Percentiles rank a stretch among this genome's conserved stretches.
Evolutionary conservation across 192 early-diverging fungal genomes (phyloP).

Genomic region (Backusella liffmaniae): DNA sequence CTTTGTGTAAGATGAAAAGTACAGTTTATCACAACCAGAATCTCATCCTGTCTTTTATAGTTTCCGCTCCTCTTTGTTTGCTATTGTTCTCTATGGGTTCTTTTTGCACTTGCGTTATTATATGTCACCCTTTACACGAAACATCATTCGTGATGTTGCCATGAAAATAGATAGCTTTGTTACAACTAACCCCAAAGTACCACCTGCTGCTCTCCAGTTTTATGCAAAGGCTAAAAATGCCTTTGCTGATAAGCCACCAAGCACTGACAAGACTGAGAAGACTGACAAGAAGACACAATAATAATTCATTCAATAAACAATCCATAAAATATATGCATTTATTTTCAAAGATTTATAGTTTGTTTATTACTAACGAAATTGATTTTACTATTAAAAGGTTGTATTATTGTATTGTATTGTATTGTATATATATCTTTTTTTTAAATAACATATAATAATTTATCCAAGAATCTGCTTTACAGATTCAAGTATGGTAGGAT

Average conservation of each 20-base stretch:
- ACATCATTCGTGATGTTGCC: not conserved
- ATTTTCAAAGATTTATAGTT: too few species aligned
- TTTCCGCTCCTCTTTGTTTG: conserved; percentile 25
- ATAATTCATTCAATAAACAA: too few species aligned
- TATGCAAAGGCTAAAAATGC: conserved; percentile 13
- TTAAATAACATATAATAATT: not conserved
- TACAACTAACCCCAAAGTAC: conserved; percentile 23
- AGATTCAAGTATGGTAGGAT: conserved; percentile 41
- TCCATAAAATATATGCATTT: too few species aligned
- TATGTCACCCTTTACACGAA: conserved; percentile 18
- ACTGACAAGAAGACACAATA: not conserved
- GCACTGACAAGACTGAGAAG: not conserved
- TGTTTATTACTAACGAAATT: too few species aligned
- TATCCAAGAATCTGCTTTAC: conserved; percentile 21
- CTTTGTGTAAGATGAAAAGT: conserved; percentile 43
- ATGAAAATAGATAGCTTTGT: conserved; percentile 8
- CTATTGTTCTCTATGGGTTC: conserved; percentile 59
- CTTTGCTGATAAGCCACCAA: not conserved
- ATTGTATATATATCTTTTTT: too few species aligned
- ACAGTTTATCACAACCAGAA: not conserved
- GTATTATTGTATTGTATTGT: too few species aligned
- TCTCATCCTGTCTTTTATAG: not conserved
- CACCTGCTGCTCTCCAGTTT: conserved; percentile 23
- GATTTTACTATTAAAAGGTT: too few species aligned
- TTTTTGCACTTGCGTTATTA: conserved; percentile 68